Evolutionary conservation across 805 yeast species (phyloP), one percentile per base, ranked within the genome.

Genomic region (Saitoella complicata): DNA sequence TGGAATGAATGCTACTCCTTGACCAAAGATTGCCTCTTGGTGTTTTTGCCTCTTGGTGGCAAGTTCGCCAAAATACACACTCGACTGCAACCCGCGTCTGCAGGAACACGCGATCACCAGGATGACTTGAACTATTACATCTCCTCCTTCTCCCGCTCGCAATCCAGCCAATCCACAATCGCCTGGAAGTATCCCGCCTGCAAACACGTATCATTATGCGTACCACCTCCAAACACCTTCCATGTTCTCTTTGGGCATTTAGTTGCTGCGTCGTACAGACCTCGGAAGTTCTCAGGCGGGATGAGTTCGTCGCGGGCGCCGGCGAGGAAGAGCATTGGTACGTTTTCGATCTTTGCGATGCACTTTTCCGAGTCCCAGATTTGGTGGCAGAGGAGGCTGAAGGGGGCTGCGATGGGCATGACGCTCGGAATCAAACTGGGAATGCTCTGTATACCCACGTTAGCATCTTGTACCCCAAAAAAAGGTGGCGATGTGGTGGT

Each of bases 221-320:
- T 69, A 1, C 85, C 50, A 12, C 78, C 37, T 71, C 66, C 30
- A 71, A 72, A 50, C 73, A 84, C 45, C 63, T 69, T 44, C 70
- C 65, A 51, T 74, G 69, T 31, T 61, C 59, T 58, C 57, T 1
- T 59, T 55, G 35, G 78, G 21, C 21, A 21, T 63, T 30, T 72
- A 68, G 46, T 79, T 65, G 45, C 76, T 51, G 32, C 68, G 34
- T 45, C 71, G 56, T 60, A 79, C 29, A 86, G 66, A 41, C 55
- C 56, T 39, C 69, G 68, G 83, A 87, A 82, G 56, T 88, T 96
- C 1, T 53, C 50, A 0, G 95, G 94, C 3, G 97, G 96, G 1
- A 88, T 95, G 30, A 88, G 76, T 61, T 88, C 98, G 64, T 88
- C 98, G 34, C 68, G 65, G 9, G 70, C 61, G 0, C 93, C 95